A percentile compares a stretch with the other conserved stretches of the same genome.
phyloP scores from a whole-genome alignment of 2,329 filamentous ascomycete genomes.

The Dactylellina drechsleri region DNA sequence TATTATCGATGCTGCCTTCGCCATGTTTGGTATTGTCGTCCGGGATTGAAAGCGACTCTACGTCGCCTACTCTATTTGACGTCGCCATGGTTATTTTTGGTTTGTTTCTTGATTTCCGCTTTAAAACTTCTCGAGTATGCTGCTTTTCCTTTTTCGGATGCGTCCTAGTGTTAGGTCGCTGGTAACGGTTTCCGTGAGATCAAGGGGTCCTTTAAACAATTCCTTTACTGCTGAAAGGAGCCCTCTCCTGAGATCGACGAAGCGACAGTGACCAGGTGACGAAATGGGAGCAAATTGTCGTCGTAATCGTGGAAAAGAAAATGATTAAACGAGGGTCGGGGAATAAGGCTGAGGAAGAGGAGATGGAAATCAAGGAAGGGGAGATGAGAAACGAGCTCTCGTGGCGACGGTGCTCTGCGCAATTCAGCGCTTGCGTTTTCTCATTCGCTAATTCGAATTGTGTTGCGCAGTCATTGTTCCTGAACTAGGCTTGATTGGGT shows the following conservation, averaged over 20 bases:
- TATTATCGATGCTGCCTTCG: constrained; percentile 25
- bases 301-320: constrained; percentile 25
- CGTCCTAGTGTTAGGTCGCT: neutral
- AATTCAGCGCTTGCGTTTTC: constrained; percentile 6
- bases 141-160: neutral
- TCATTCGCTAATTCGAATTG: constrained; percentile 18
- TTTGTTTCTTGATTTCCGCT: neutral
- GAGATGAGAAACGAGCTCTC: constrained; percentile 6
- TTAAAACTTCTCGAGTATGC: neutral
- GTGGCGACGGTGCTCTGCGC: constrained; percentile 1
- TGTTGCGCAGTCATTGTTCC: constrained; percentile 7
- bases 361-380: constrained; percentile 26
- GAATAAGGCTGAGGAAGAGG: neutral
- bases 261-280: constrained; percentile 13
- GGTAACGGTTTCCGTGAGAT: neutral
- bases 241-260: constrained; percentile 28
- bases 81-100: constrained; percentile 25
- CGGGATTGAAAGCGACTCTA: constrained; percentile 37
- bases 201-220: neutral
- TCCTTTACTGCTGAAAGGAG: neutral
- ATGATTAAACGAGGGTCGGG: neutral
- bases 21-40: constrained; percentile 31
- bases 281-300: constrained; percentile 49
- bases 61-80: constrained; percentile 15
- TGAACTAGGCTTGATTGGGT: constrained; percentile 26